Base-by-base conservation (phyloP, 371 early-diverging fungal species). In the Mortierella sp. region DNA sequence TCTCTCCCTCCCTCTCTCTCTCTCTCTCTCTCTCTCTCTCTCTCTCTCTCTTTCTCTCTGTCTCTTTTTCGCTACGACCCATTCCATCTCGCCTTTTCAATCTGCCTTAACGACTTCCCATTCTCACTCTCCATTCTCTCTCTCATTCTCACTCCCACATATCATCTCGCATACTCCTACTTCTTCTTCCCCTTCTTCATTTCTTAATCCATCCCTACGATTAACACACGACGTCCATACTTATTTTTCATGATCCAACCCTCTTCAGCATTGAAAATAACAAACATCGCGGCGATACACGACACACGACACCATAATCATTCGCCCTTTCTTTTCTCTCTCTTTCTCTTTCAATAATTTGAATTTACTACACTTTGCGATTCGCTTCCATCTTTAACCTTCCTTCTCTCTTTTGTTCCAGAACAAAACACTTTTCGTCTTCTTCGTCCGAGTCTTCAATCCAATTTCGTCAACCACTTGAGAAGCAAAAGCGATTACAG, bases 61-160 rank as follows among this genome's bases (percentile, higher is more conserved):
- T 41, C 35, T 44, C 21, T 35, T 0, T 24, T 12, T 55, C 32
- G 65, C 38, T 6, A 65, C 65, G 65, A 65, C 38, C 65, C 65
- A 65, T 65, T 65, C 65, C 38, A 65, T 38, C 21, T 24, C 63
- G 63, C 63, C 63, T 63, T 63, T 35, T 63, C 14, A 29, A 65
- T 65, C 65, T 65, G 65, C 65, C 65, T 65, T 65, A 65, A 65
- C 65, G 65, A 65, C 21, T 65, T 38, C 38, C 24, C 65, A 65
- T 65, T 51, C 38, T 18, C 65, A 38, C 65, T 21, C 65, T 65
- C 63, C 58, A 12, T 60, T 18, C 63, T 60, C 27, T 12, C 24
- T 27, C 43, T 44, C 12, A 12, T 70, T 43, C 60, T 32, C 65
- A 65, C 38, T 65, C 14, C 29, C 32, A 60, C 35, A 18, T 65